A percentile compares a stretch with the other conserved stretches of the same genome.
Evolutionary conservation across 2,329 filamentous ascomycete genomes (phyloP).

Genomic region (Paecilomyces formosus): DNA sequence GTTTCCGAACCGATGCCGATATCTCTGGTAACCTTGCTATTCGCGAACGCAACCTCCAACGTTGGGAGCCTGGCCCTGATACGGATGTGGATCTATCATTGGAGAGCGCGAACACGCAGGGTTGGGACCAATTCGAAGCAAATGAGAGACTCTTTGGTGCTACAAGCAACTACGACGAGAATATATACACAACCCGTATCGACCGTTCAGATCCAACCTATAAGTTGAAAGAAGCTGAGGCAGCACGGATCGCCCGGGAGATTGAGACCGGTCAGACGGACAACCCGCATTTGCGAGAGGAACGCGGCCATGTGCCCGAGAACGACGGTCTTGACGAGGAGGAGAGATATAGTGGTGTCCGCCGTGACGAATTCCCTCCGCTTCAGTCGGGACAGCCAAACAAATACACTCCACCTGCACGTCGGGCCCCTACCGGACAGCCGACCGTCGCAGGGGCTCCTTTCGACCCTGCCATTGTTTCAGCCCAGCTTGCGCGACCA

Average conservation of each 20-base stretch:
- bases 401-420: slow-evolving; percentile 86
- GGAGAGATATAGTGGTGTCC: slow-evolving; percentile 93
- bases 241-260: slow-evolving; percentile 77
- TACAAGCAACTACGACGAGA: slow-evolving; percentile 86
- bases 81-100: slow-evolving; percentile 60
- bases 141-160: slow-evolving; percentile 85
- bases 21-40: slow-evolving; percentile 68
- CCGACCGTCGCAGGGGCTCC: slow-evolving; percentile 69
- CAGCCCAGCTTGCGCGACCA: slow-evolving; percentile 61
- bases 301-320: slow-evolving; percentile 63
- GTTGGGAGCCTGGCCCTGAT: slow-evolving; percentile 67
- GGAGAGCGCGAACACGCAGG: slow-evolving; percentile 49
- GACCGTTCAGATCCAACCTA: slow-evolving; percentile 78
- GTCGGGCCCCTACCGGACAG: slow-evolving; percentile 68
- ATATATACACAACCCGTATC: slow-evolving; percentile 87
- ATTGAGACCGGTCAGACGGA: slow-evolving; percentile 70
- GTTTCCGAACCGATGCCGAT: slow-evolving; percentile 79
- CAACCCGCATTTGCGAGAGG: slow-evolving; percentile 82
- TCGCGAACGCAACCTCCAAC: slow-evolving; percentile 69
- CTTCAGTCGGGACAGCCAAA: slow-evolving; percentile 53
- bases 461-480: slow-evolving; percentile 84
- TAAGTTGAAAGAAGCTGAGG: slow-evolving; percentile 66
- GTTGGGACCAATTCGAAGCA: slow-evolving; percentile 90
- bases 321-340: slow-evolving; percentile 75
- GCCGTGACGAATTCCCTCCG: slow-evolving; percentile 63